phyloP scores from a whole-genome alignment of 176 grass and related monocot genomes.

The Thalia dealbata region DNA sequence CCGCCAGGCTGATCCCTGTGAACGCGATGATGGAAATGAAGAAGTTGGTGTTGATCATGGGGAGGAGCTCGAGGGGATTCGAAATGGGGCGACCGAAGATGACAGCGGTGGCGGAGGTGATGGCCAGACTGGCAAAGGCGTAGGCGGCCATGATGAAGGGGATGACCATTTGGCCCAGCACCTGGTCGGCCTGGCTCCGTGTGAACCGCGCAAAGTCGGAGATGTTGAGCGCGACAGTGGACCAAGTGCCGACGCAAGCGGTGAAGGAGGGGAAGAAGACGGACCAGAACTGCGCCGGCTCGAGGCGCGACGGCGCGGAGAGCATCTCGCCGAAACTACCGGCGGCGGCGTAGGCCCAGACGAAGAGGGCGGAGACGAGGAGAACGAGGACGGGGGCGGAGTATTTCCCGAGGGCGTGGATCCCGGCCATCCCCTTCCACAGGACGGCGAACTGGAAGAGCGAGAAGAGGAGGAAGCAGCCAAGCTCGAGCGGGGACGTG shows the following conservation, averaged over 20 bases:
- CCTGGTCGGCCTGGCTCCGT: conserved; percentile 18
- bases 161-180: conserved; percentile 30
- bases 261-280: conserved; percentile 43
- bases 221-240: conserved; percentile 26
- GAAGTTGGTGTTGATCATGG: conserved; percentile 13
- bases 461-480: conserved; percentile 30
- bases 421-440: conserved; percentile 26
- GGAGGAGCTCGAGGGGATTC: conserved; percentile 30
- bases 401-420: conserved; percentile 17
- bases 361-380: conserved; percentile 17
- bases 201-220: conserved; percentile 36
- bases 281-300: conserved; percentile 23
- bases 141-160: conserved; percentile 25
- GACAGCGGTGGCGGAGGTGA: conserved; percentile 31
- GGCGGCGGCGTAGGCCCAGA: conserved; percentile 30
- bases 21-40: conserved; percentile 12
- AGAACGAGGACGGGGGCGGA: conserved; percentile 24
- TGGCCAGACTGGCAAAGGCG: conserved; percentile 28
- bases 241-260: conserved; percentile 24
- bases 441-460: conserved; percentile 21
- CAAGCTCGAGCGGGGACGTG: conserved; percentile 27
- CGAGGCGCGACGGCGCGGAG: conserved; percentile 19
- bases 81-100: conserved; percentile 32
- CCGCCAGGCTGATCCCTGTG: conserved; percentile 31
- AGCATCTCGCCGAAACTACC: conserved; percentile 38